phyloP scores from a whole-genome alignment of 768 basidiomycete genomes.

The Lactarius indigo region DNA sequence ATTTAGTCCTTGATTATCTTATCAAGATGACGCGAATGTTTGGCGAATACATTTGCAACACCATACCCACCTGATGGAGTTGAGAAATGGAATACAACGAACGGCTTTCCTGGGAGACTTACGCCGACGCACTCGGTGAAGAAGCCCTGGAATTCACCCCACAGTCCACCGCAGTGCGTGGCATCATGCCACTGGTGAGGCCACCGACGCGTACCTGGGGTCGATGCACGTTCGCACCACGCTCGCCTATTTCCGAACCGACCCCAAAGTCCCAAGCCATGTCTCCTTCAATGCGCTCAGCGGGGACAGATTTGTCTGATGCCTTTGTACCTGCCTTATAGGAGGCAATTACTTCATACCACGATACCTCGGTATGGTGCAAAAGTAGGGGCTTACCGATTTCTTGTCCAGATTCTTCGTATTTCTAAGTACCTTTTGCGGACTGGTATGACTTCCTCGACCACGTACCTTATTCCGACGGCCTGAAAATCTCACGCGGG shows the following conservation, averaged over 20 bases:
- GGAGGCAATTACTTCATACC: not conserved
- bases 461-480: not conserved
- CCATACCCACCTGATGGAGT: not conserved
- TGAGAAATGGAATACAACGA: not conserved
- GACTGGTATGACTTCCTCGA: not conserved
- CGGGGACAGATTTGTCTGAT: not conserved
- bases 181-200: slow-evolving; percentile 21
- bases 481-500: not conserved
- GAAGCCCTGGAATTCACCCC: not conserved
- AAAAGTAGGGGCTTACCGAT: not conserved
- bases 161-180: slow-evolving; percentile 11
- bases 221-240: not conserved
- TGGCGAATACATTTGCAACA: not conserved
- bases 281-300: slow-evolving; percentile 21
- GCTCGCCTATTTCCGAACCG: not conserved
- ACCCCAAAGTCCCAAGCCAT: slow-evolving; percentile 22
- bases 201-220: slow-evolving; percentile 17
- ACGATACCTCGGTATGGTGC: not conserved
- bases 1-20: too few species aligned
- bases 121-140: not conserved
- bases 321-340: not conserved
- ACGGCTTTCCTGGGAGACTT: not conserved
- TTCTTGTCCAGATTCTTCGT: not conserved
- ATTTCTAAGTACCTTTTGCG: not conserved
- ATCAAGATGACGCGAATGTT: not conserved